Evolutionary conservation across 1,284 basidiomycete species (phyloP), one percentile per base, ranked within the genome.

Genomic region (Waitea zeae): DNA sequence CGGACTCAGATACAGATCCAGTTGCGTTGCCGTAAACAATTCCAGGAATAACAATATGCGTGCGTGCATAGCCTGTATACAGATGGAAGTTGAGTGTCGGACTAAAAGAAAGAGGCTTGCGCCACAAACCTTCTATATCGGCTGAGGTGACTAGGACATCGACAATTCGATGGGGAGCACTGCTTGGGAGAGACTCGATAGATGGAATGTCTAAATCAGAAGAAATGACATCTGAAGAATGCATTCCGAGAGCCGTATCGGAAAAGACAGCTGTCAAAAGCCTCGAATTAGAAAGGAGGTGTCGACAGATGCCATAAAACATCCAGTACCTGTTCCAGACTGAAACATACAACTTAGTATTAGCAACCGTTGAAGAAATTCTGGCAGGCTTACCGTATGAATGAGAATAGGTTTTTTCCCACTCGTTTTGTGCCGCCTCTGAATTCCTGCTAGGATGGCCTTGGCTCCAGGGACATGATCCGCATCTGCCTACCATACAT

Each of bases 371-470:
- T n/a, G 17, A 27, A 11, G 32, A 12, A 6, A 12, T 7, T n/a
- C 14, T 2, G 20, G 30, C 7, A 9, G 3, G 49, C 62, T 41
- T 39, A 70, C 68, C 0, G 67, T 69, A 35, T 73, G 68, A 17
- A 73, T 69, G 12, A 65, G 46, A 37, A 58, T 52, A 5, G 67
- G 57, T 0, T 43, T 42, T 15, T 50, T 53, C 0, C 59, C 57
- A 0, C 57, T 61, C 20, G 37, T 44, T 15, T 57, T 51, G 20
- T 56, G 46, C 24, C 53, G 52, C 38, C 53, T 54, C 44, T 59
- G 63, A 39, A 64, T 14, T 1, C 70, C 70, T 15, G 44, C 49
- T 22, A 72, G 45, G n/a, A 69, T 58, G 1, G 64, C 64, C 29
- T 53, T 43, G 3, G 51, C 51, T 2, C 61, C 58, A 12, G 44